phyloP scores from a whole-genome alignment of 2,329 filamentous ascomycete species.

The Diaporthe batatas region DNA sequence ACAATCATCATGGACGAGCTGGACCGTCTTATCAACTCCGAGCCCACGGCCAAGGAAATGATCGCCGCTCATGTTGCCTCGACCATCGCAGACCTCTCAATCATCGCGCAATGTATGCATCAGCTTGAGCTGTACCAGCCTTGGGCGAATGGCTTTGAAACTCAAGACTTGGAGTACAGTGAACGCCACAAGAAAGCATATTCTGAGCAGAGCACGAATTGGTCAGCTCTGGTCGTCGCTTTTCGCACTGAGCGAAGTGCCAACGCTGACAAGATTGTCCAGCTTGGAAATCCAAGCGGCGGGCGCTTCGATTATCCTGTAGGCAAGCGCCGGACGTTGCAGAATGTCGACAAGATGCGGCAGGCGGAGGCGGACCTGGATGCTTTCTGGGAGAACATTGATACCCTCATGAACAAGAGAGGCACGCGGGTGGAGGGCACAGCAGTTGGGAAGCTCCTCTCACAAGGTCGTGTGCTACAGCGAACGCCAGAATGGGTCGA shows the following conservation, averaged over 20 bases:
- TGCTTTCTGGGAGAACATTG: conserved; percentile 58
- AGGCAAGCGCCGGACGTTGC: conserved; percentile 59
- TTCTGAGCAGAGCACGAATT: background rate
- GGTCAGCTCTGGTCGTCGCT: background rate
- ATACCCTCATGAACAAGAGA: conserved; percentile 46
- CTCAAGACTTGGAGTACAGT: conserved; percentile 44
- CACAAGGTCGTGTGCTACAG: conserved; percentile 54
- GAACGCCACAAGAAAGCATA: conserved; percentile 49
- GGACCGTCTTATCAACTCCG: conserved; percentile 57
- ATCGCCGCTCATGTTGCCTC: conserved; percentile 54
- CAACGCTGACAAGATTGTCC: conserved; percentile 35
- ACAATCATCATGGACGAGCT: conserved; percentile 62
- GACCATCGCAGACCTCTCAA: conserved; percentile 59
- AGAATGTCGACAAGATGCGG: conserved; percentile 59
- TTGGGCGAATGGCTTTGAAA: conserved; percentile 60
- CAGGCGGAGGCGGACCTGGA: conserved; percentile 63
- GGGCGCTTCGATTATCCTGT: conserved; percentile 59
- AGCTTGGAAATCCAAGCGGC: conserved; percentile 52
- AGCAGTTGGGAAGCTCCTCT: conserved; percentile 49
- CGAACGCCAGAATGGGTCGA: conserved; percentile 64
- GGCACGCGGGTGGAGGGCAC: conserved; percentile 47
- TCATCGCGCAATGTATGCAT: conserved; percentile 58
- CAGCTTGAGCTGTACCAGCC: conserved; percentile 63
- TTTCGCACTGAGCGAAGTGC: conserved; percentile 8
- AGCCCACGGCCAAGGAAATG: conserved; percentile 52